Percentiles rank a stretch among this genome's conserved stretches.
Conservation (phyloP, 2,329 filamentous ascomycete genomes). For the Botrytis medusae region DNA sequence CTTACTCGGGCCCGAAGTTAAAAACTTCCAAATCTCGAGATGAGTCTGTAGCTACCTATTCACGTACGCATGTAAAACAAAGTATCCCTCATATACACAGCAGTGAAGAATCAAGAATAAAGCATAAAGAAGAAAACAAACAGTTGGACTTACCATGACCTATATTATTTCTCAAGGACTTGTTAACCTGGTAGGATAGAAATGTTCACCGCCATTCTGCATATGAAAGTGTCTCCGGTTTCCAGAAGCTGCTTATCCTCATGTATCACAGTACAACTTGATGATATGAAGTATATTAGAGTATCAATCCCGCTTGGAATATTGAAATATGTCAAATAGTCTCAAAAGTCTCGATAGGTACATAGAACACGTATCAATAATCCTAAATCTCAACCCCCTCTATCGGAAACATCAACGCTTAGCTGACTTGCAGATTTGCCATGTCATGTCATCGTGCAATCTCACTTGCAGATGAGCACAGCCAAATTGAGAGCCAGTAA, state of each 20-base stretch:
- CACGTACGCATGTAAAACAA: background rate
- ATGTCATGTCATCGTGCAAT: background rate
- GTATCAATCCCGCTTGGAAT: too few species aligned
- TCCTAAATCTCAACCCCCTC: background rate
- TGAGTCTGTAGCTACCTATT: background rate
- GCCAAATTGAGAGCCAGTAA: background rate
- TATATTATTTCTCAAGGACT: background rate
- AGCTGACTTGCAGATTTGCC: background rate
- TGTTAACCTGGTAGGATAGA: background rate
- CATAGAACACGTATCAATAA: background rate
- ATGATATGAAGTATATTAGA: too few species aligned
- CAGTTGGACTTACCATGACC: background rate
- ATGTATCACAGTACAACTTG: background rate
- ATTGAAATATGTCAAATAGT: background rate
- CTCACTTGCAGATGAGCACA: conserved; percentile 2
- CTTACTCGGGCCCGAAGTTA: background rate
- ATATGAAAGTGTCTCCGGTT: background rate
- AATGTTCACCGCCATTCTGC: background rate
- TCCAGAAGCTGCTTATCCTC: background rate
- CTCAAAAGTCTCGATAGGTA: background rate
- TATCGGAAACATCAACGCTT: background rate
- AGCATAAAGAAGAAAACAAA: background rate
- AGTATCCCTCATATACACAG: background rate
- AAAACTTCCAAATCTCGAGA: background rate
- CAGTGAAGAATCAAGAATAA: background rate